Evolutionary conservation across 2,329 filamentous ascomycete genomes (phyloP).

Genomic region (Gaeumannomyces sp.): DNA sequence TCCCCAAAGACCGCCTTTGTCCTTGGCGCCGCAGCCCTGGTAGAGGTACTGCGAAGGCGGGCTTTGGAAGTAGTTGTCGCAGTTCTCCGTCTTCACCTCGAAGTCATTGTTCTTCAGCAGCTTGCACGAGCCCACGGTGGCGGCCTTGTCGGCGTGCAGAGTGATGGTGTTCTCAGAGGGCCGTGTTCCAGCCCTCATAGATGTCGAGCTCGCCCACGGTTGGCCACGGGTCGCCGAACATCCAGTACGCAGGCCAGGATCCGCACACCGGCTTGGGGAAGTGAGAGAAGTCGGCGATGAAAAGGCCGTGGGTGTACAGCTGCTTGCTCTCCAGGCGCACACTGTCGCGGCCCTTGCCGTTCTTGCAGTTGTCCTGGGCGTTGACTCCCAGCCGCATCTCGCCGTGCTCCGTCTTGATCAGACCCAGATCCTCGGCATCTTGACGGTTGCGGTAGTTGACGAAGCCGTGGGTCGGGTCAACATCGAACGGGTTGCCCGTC

Average conservation of each 20-base stretch:
- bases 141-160: conserved; percentile 42
- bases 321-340: conserved; percentile 60
- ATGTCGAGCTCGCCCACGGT: conserved; percentile 60
- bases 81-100: conserved; percentile 30
- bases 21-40: conserved; percentile 35
- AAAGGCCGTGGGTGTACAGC: conserved; percentile 58
- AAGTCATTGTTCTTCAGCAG: conserved; percentile 26
- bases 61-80: conserved; percentile 35
- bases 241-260: conserved; percentile 65
- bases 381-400: conserved; percentile 37
- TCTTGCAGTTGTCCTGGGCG: conserved; percentile 19
- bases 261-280: conserved; percentile 62
- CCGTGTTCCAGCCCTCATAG: conserved; percentile 58
- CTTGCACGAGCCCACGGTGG: conserved; percentile 28
- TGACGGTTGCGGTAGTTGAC: conserved; percentile 44
- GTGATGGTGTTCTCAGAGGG: conserved; percentile 49
- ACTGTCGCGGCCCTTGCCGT: conserved; percentile 39
- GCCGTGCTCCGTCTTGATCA: conserved; percentile 26
- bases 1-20: conserved; percentile 32
- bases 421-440: conserved; percentile 28
- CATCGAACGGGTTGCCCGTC: conserved; percentile 17
- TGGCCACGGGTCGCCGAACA: conserved; percentile 51
- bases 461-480: conserved; percentile 59
- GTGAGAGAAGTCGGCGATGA: conserved; percentile 64
- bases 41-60: conserved; percentile 27